Percentiles rank a stretch among this genome's conserved stretches.
Evolutionary conservation across 768 basidiomycete genomes (phyloP).

Genomic region (Pleurotus cornucopiae): DNA sequence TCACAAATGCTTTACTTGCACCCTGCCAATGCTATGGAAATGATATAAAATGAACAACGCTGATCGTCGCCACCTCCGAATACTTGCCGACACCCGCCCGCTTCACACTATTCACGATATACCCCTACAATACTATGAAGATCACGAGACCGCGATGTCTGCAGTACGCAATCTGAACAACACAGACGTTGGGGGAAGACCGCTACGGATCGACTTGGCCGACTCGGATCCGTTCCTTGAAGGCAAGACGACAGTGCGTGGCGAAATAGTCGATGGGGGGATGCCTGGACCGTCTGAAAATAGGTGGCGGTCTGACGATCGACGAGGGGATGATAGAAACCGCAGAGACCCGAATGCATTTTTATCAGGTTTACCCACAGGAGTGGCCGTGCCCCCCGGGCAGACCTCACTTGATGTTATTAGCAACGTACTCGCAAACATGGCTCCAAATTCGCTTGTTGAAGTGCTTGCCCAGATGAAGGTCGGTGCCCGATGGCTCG

Average conservation of each 20-base stretch:
- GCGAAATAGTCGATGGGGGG: constrained; percentile 73
- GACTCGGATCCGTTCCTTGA: constrained; percentile 91
- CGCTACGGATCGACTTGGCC: constrained; percentile 90
- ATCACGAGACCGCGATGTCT: constrained; percentile 93
- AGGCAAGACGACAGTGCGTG: constrained; percentile 83
- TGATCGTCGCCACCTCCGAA: too few species aligned
- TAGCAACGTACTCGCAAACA: constrained; percentile 77
- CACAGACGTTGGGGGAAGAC: constrained; percentile 86
- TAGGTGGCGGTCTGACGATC: constrained; percentile 39
- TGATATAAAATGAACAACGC: too few species aligned
- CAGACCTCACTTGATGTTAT: constrained; percentile 76
- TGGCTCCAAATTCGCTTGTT: constrained; percentile 80
- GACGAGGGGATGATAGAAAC: constrained; percentile 18
- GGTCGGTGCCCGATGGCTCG: constrained; percentile 44
- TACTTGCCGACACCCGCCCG: too few species aligned
- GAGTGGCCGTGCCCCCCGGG: constrained; percentile 70
- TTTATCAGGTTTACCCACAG: constrained; percentile 67
- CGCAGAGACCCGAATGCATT: constrained; percentile 45
- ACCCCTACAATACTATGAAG: constrained; percentile 32
- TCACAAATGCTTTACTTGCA: too few species aligned
- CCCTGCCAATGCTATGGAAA: too few species aligned
- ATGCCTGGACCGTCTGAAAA: constrained; percentile 51
- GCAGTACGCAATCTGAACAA: constrained; percentile 96
- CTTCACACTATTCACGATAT: background rate
- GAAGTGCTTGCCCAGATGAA: constrained; percentile 99